Conservation (phyloP, 192 early-diverging fungal genomes). For the Thoreauomyces humboldtii region DNA sequence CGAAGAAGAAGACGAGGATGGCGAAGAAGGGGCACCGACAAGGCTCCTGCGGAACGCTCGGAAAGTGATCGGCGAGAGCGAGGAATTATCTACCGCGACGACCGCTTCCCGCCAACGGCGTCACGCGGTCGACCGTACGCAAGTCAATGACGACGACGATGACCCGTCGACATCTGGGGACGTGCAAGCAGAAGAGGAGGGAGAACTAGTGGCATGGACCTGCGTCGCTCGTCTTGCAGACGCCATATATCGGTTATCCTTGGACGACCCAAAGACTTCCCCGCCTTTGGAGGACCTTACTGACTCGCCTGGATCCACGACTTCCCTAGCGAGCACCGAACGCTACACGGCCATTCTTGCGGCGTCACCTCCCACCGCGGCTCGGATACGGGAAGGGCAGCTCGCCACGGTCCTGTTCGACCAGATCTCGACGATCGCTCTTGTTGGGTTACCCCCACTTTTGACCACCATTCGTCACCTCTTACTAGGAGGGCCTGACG, state of each 20-base stretch:
- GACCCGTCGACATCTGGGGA: background rate
- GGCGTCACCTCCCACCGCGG: background rate
- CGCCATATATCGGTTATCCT: conserved; percentile 7
- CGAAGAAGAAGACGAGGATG: conserved; percentile 13
- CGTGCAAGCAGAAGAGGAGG: conserved; percentile 8
- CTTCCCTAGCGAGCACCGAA: too few relatives aligned
- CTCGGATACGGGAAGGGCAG: conserved; percentile 11
- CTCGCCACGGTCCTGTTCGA: conserved; percentile 22
- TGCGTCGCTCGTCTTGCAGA: conserved; percentile 13
- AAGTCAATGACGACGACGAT: background rate
- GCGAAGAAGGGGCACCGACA: background rate
- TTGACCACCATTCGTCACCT: conserved; percentile 10
- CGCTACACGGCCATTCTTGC: conserved; percentile 21
- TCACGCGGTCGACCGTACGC: too few relatives aligned
- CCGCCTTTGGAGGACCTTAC: too few relatives aligned
- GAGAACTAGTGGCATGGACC: conserved; percentile 18
- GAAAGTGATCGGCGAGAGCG: too few relatives aligned
- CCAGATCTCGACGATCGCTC: conserved; percentile 13
- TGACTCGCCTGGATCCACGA: too few relatives aligned
- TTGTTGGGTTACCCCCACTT: conserved; percentile 7
- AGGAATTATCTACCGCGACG: too few relatives aligned
- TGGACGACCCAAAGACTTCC: too few relatives aligned
- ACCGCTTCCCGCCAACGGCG: too few relatives aligned
- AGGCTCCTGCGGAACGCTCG: background rate
- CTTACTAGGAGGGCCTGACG: conserved; percentile 12